These are phyloP conservation scores for Lodderomyces margitis DNA, from an alignment of 1,139 yeast species.

Conservation along the genomic window DNA sequence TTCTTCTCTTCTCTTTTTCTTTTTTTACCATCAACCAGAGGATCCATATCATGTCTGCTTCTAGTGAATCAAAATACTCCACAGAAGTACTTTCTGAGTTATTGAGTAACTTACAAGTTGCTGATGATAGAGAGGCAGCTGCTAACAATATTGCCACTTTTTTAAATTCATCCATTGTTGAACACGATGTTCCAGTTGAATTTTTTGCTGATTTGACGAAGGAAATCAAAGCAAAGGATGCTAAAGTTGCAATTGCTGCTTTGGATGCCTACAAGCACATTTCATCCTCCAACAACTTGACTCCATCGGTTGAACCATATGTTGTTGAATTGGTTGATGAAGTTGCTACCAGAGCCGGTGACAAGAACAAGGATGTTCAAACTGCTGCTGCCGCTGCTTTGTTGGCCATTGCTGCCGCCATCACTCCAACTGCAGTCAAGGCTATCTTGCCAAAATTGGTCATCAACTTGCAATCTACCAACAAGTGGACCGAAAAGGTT, in stretches of 20 bases:
- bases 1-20: constrained; percentile 5
- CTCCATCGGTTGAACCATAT: constrained; percentile 95
- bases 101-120: constrained; percentile 88
- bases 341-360: constrained; percentile 82
- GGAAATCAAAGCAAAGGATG: constrained; percentile 74
- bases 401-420: constrained; percentile 70
- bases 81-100: constrained; percentile 89
- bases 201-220: constrained; percentile 77
- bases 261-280: constrained; percentile 82
- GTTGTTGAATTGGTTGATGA: constrained; percentile 71
- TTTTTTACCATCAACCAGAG: constrained; percentile 17
- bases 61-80: constrained; percentile 63
- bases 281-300: constrained; percentile 73
- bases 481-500: constrained; percentile 98
- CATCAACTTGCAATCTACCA: constrained; percentile 65
- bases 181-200: constrained; percentile 94
- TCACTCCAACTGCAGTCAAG: constrained; percentile 94
- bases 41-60: constrained; percentile 53
- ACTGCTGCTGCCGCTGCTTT: constrained; percentile 71
- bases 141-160: constrained; percentile 90
- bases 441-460: constrained; percentile 81
- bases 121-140: constrained; percentile 85
- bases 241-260: constrained; percentile 65
- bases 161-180: constrained; percentile 95
- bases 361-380: constrained; percentile 77